Evolutionary conservation across 2,329 filamentous ascomycete species (phyloP), one percentile per base, ranked within the genome.

Genomic region (Daldinia sp.): DNA sequence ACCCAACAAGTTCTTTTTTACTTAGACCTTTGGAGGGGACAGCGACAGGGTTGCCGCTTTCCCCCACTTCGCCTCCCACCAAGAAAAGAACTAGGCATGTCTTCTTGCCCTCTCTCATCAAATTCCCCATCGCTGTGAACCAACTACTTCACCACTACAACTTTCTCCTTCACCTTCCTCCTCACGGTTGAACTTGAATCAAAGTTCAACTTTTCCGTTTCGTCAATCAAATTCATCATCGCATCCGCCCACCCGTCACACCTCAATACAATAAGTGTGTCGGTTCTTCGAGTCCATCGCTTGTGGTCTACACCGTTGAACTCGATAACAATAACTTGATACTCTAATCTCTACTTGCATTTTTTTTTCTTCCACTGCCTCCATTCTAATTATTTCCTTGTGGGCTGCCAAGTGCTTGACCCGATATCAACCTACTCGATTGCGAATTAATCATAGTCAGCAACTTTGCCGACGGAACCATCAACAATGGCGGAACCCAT

Each of bases 401-500:
- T 61, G 55, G 60, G 55, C 67, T 63, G 63, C 53, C 59, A 67
- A 74, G 62, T 71, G 60, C 55, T 30, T 44, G 23, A 70, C 58
- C 54, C 67, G 46, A 67, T 60, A 69, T 63, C 63, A 59, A 73
- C 72, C 70, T 60, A 66, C 58, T 65, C 65, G 65, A 71, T 46
- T 41, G 23, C 58, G 46, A 65, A 65, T 54, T 54, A 58, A 65
- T 59, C 61, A 73, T 72, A 63, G 63, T 74, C 71, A 72, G 58
- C 68, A 65, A 7, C 41, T 61, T 64, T 26, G 59, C 63, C 62
- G 63, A 69, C 65, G 58, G 61, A 58, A 68, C 63, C 64, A 74
- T 74, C 79, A 80, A 82, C 75, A 75, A 89, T 89, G 87, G 86
- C 87, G 76, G 87, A 89, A 79, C 87, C 87, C 71, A 89, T 89